Evolutionary conservation across 1,284 basidiomycete species (phyloP), one percentile per base, ranked within the genome.

Genomic region (Golubevia sp.): DNA sequence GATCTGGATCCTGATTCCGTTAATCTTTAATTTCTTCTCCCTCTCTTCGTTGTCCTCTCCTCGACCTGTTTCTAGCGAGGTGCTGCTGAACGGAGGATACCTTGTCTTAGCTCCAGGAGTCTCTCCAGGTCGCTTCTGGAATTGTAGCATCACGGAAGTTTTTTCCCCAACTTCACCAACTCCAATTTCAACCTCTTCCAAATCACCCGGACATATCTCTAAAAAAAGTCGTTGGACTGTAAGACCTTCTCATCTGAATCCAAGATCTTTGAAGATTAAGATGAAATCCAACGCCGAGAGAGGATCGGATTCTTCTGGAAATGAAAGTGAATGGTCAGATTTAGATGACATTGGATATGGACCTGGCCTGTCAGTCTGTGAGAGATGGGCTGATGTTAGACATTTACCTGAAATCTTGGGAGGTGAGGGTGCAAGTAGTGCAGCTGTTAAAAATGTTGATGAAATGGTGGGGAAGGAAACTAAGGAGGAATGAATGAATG

Each of bases 81-180:
- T 80, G 24, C 59, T 79, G 0, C 48, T 76, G 0, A 59, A 71
- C 0, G 64, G 64, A 1, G 67, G 70, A 11, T 72, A 78, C 59
- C 66, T 59, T 21, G 51, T 59, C 30, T 52, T 70, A 0, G 70
- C 61, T 0, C 57, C 67, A 0, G 27, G 38, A 0, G 63, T 74
- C 1, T 20, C 53, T 3, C 76, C 72, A 1, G 64, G 66, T 23
- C 59, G 79, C 0, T 71, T 81, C 55, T 79, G 77, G 77, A 82
- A 82, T 55, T 82, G 79, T 61, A 73, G 69, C 48, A 71, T 82
- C 56, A 74, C 77, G 8, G 79, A 82, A 56, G 64, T 79, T 2
- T 54, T 67, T 57, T 48, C 66, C 4, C 73, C 70, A 7, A 56
- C 62, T 54, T 60, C 67, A 23, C 23, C 23, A 2, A 49, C n/a